phyloP scores from a whole-genome alignment of 2,329 filamentous ascomycete species.

The Paecilomyces fulvus region DNA sequence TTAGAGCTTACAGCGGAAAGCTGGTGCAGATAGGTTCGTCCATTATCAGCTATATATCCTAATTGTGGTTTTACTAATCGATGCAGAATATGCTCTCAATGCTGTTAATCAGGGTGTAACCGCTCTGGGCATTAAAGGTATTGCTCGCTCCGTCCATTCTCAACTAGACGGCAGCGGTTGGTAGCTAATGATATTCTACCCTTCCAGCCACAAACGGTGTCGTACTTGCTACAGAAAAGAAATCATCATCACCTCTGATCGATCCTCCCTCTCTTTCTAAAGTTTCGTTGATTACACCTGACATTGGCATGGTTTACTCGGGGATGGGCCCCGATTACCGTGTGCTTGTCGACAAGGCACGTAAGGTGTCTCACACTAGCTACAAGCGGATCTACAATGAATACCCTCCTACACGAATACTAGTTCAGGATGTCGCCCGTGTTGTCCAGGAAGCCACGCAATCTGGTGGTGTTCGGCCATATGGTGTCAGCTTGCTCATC shows the following conservation, averaged over 20 bases:
- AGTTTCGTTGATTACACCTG: constrained; percentile 94
- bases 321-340: constrained; percentile 99
- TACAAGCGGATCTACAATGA: constrained; percentile 99
- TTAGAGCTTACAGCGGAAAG: constrained; percentile 63
- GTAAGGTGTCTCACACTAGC: constrained; percentile 94
- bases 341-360: constrained; percentile 92
- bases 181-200: constrained; percentile 7
- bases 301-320: constrained; percentile 99
- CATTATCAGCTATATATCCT: constrained; percentile 7
- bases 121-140: constrained; percentile 96
- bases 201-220: constrained; percentile 87
- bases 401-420: constrained; percentile 97
- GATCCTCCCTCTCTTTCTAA: constrained; percentile 92
- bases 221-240: constrained; percentile 98
- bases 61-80: constrained; percentile 11
- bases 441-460: constrained; percentile 99
- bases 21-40: constrained; percentile 89
- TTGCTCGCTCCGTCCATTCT: constrained; percentile 10
- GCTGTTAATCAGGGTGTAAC: constrained; percentile 99
- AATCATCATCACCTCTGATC: constrained; percentile 94
- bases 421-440: constrained; percentile 94
- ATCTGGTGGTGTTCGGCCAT: constrained; percentile 92
- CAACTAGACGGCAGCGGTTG: constrained; percentile 1
- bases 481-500: constrained; percentile 90
- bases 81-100: constrained; percentile 92